Conservation (phyloP, 2,329 filamentous ascomycete genomes). For the Colletotrichum noveboracense region DNA sequence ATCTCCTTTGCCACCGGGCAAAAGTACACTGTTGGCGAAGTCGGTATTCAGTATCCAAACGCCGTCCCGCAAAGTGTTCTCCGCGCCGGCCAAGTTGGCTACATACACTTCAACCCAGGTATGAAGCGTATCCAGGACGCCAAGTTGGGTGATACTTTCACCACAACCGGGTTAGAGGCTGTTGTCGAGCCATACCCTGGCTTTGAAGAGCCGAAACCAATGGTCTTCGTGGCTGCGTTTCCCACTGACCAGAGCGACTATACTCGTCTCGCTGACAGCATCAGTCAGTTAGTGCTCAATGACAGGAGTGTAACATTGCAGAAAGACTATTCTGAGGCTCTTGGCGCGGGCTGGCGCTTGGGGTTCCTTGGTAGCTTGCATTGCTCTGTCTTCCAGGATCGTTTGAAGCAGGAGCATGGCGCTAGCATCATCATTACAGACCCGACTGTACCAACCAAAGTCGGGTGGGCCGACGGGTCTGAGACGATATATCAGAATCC, state of each 20-base stretch:
- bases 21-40: conserved; percentile 93
- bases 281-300: conserved; percentile 91
- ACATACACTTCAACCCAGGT: conserved; percentile 95
- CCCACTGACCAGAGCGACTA: conserved; percentile 92
- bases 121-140: conserved; percentile 98
- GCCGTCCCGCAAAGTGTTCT: conserved; percentile 82
- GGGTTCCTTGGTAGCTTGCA: conserved; percentile 97
- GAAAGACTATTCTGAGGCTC: conserved; percentile 92
- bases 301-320: conserved; percentile 93
- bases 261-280: conserved; percentile 87
- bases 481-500: conserved; percentile 86
- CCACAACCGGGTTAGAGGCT: conserved; percentile 77
- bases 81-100: conserved; percentile 92
- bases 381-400: conserved; percentile 98
- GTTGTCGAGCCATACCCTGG: conserved; percentile 83
- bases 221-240: conserved; percentile 98
- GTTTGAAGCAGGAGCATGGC: conserved; percentile 91
- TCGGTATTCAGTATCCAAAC: conserved; percentile 93
- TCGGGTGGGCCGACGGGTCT: conserved; percentile 78
- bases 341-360: conserved; percentile 92
- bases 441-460: conserved; percentile 90
- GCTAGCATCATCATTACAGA: conserved; percentile 96
- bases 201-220: conserved; percentile 96
- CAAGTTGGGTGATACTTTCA: conserved; percentile 95
- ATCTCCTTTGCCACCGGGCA: conserved; percentile 86